A percentile compares a stretch with the other conserved stretches of the same genome.
phyloP scores from a whole-genome alignment of 2,329 filamentous ascomycete species.

The Fusarium cicatricum region DNA sequence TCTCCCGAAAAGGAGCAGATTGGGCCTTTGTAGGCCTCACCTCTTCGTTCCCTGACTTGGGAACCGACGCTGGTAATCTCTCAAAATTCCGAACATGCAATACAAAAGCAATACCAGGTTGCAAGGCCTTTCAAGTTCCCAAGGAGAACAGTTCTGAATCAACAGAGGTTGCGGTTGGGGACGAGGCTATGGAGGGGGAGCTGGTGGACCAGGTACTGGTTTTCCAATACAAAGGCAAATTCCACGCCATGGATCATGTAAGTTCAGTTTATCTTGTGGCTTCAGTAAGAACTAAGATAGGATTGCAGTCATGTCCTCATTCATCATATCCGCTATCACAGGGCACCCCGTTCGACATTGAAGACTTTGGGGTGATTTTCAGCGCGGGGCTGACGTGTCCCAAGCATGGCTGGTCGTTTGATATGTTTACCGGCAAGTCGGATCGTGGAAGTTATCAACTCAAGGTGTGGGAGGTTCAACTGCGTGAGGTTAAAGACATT shows the following conservation, averaged over 20 bases:
- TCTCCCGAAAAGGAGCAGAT: slow-evolving; percentile 19
- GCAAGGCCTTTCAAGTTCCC: slow-evolving; percentile 65
- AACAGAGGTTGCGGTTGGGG: slow-evolving; percentile 48
- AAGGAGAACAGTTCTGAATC: slow-evolving; percentile 48
- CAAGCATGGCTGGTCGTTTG: slow-evolving; percentile 77
- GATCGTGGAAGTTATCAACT: slow-evolving; percentile 71
- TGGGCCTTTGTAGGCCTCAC: slow-evolving; percentile 65
- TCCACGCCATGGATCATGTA: slow-evolving; percentile 76
- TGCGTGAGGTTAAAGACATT: slow-evolving; percentile 47
- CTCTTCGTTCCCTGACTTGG: slow-evolving; percentile 64
- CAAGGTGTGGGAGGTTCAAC: slow-evolving; percentile 69
- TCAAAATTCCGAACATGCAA: slow-evolving; percentile 49
- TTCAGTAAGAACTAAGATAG: background rate
- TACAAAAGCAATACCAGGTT: slow-evolving; percentile 57
- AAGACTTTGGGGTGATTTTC: slow-evolving; percentile 72
- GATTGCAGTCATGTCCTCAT: slow-evolving; percentile 69
- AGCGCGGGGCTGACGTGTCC: slow-evolving; percentile 72
- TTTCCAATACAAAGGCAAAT: slow-evolving; percentile 68
- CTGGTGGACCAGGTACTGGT: slow-evolving; percentile 70
- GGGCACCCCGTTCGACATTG: slow-evolving; percentile 72
- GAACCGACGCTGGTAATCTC: slow-evolving; percentile 50
- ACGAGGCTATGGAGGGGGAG: slow-evolving; percentile 46
- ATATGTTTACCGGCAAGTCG: slow-evolving; percentile 67
- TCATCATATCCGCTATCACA: slow-evolving; percentile 71
- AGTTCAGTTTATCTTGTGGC: slow-evolving; percentile 36